Conservation (phyloP, 495 filamentous ascomycete genomes). For the Penicillium parvum region DNA sequence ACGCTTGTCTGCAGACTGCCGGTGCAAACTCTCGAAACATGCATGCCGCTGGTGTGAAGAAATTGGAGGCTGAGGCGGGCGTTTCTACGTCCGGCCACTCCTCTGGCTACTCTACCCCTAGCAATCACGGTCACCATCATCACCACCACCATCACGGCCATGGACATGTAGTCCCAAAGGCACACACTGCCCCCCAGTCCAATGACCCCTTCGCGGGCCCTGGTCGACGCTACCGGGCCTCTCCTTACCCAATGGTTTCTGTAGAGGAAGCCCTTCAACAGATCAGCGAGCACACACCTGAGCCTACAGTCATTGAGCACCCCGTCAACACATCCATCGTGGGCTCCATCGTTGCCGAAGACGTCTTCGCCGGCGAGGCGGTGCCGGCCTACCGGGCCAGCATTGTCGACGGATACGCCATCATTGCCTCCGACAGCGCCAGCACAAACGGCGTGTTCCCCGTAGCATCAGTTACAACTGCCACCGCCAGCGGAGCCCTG, state of each 20-base stretch:
- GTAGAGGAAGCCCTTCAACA: constrained; percentile 75
- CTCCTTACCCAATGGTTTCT: constrained; percentile 88
- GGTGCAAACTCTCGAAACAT: constrained; percentile 75
- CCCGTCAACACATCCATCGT: constrained; percentile 60
- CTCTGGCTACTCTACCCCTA: constrained; percentile 22
- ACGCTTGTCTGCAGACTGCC: constrained; percentile 86
- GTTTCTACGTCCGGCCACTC: constrained; percentile 31
- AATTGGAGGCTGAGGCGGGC: constrained; percentile 81
- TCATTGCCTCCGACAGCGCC: constrained; percentile 48
- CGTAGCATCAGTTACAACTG: constrained; percentile 82
- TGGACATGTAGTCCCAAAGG: constrained; percentile 60
- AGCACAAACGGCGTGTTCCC: constrained; percentile 76
- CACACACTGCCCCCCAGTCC: constrained; percentile 68
- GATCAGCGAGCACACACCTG: constrained; percentile 65
- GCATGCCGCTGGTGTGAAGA: constrained; percentile 75
- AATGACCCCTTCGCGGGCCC: constrained; percentile 82
- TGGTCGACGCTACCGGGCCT: constrained; percentile 68
- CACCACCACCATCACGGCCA: constrained; percentile 59
- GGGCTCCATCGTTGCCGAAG: constrained; percentile 75
- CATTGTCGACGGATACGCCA: constrained; percentile 95
- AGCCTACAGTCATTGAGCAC: constrained; percentile 47
- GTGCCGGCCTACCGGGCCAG: constrained; percentile 93
- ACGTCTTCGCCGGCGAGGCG: constrained; percentile 71
- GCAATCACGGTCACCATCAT: constrained; percentile 43
- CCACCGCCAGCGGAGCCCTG: constrained; percentile 58